Base-by-base conservation (phyloP, 176 grass and related monocot genomes). In the Phyllostachys edulis region DNA sequence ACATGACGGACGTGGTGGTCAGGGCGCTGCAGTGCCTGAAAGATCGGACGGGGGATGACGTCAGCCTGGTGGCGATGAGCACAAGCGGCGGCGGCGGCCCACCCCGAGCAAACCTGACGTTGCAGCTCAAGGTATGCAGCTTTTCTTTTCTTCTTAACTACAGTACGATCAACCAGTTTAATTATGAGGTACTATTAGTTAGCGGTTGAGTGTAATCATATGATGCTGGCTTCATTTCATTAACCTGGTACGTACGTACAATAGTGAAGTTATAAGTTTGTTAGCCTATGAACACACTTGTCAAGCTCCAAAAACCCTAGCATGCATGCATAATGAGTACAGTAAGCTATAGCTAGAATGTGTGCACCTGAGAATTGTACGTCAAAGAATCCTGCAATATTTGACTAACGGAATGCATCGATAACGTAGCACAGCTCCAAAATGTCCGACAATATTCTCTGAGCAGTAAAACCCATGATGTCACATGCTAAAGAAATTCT, bases 21-120 rank as follows among this genome's bases (percentile, higher is more conserved):
- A 76, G 61, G 63, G 80, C 80, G 18, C 82, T 94, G 75, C 63
- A 85, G 62, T 90, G 91, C 82, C 84, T 97, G 36, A 92, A 84
- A 63, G 75, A 86, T 4, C 65, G 66, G 88, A 65, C 71, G 3
- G 86, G 84, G 6, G 79, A 65, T 44, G 77, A 59, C 68, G 76
- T 91, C 66, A 86, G 23, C 82, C 66, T 94, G 85, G 71, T 92
- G 56, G 82, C 89, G 3, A 79, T 92, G 64, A 85, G 84, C 56
- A 90, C 91, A 4, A 86, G 63, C 72, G 24, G 20, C 5, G 57
- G 56, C 41, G 51, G 54, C 8, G 61, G 27, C 5, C 8, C 65
- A 6, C 32, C 66, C 27, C 37, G 55, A 60, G 45, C 23, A 36
- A 44, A 21, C 45, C 44, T 97, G 29, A 87, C 85, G 26, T 79